These are phyloP conservation scores for Eragrostis curvula DNA, from an alignment of 176 grass and related monocot species.

Conservation along the genomic window DNA sequence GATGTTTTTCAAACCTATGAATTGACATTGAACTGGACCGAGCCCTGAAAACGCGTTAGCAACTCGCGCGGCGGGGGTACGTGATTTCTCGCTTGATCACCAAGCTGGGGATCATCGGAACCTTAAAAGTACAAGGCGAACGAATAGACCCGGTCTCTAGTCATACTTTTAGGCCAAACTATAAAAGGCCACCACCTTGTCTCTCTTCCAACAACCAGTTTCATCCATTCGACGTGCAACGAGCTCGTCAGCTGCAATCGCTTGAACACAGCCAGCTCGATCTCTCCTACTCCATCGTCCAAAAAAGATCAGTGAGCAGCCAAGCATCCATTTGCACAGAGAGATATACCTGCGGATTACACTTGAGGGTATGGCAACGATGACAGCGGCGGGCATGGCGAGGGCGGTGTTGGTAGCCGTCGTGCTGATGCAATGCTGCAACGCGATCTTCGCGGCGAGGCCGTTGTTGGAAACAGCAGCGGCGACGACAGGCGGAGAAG, in stretches of 20 bases:
- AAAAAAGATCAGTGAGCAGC: no score
- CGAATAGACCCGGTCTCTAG: background rate
- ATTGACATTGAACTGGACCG: background rate
- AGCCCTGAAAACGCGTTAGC: conserved; percentile 17
- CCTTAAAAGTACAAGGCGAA: background rate
- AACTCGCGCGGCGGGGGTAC: background rate
- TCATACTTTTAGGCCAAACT: background rate
- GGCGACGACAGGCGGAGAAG: background rate
- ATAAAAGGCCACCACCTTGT: conserved; percentile 21
- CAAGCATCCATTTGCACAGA: no score
- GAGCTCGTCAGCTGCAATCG: background rate
- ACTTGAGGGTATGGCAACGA: background rate
- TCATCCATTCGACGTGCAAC: background rate
- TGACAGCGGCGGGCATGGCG: background rate
- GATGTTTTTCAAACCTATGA: background rate
- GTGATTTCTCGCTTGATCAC: background rate
- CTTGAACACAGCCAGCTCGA: background rate
- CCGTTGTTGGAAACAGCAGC: background rate
- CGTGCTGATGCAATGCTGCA: conserved; percentile 37
- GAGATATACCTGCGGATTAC: no score
- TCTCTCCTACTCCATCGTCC: no score
- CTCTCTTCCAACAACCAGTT: conserved; percentile 1
- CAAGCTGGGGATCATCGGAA: background rate
- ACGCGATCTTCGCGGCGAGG: conserved; percentile 5
- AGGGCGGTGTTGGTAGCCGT: background rate